phyloP scores from a whole-genome alignment of 345 rosid genomes.

The Aquilaria sinensis region DNA sequence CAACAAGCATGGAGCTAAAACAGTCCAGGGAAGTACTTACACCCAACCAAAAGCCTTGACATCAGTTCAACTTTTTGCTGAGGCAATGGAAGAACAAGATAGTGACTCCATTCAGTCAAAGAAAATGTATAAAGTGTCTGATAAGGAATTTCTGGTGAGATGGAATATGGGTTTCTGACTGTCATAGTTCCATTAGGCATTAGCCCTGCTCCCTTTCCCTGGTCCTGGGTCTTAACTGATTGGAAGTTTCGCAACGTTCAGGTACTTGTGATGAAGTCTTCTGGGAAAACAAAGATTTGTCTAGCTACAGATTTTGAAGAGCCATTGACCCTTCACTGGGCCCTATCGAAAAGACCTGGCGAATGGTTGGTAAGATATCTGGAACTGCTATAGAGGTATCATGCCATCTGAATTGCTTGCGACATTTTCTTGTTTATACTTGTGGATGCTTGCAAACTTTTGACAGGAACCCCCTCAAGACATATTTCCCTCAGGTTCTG shows the following conservation, averaged over 20 bases:
- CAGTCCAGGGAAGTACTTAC: conserved; percentile 25
- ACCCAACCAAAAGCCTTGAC: conserved; percentile 49
- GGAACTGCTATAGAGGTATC: neutral
- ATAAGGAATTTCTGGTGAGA: conserved; percentile 74
- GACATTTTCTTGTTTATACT: conserved; percentile 6
- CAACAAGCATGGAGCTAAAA: conserved; percentile 37
- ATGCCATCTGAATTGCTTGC: conserved; percentile 9
- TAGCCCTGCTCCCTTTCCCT: conserved; percentile 6
- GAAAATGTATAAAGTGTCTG: conserved; percentile 65
- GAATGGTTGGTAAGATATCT: conserved; percentile 87
- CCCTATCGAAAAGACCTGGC: conserved; percentile 69
- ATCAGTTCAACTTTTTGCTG: conserved; percentile 54
- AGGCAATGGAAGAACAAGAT: conserved; percentile 47
- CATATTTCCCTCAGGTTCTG: conserved; percentile 71
- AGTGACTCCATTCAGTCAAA: conserved; percentile 47
- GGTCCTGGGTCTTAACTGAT: conserved; percentile 1
- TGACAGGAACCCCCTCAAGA: conserved; percentile 76
- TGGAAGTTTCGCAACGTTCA: conserved; percentile 16
- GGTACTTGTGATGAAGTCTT: conserved; percentile 70
- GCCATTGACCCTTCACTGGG: conserved; percentile 89
- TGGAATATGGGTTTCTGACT: conserved; percentile 3
- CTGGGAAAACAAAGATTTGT: conserved; percentile 58
- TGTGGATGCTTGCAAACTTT: conserved; percentile 23
- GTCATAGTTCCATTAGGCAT: neutral
- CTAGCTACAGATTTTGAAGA: conserved; percentile 67